Base-by-base conservation (phyloP, 106 monocot species). In the Alisma plantagoaquatica region DNA sequence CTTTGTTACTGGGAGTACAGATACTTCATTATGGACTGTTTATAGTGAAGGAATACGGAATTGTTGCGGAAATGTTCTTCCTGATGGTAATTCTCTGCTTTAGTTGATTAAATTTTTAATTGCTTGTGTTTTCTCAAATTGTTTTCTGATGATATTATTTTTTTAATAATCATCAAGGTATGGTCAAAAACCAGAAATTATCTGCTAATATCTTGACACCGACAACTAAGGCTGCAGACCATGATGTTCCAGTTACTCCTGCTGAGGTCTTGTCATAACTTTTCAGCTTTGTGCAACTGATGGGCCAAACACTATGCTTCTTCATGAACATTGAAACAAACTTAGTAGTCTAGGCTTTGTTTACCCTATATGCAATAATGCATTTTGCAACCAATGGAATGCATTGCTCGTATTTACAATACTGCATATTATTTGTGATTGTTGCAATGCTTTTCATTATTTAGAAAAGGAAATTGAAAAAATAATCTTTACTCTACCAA, bases 231-330 rank as follows among this genome's bases (percentile, higher is more conserved):
- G 64, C 76, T 59, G 46, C 47, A 27, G 73, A 90, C 67, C 89
- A 90, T 82, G 96, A 98, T 72, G 82, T 90, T 42, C 96, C 96
- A 25, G 90, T 98, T 26, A 82, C 96, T 66, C 85, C 96, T 63
- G 77, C 78, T 45, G 89, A 98, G 85, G 96, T 89, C 35, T 38
- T 6, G 9, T 38, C 14, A 38, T 38, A 14, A 38, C 14, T 38
- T 7, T 38, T 38, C 14, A 38, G 14, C 35, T n/a, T n/a, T n/a
- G n/a, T n/a, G n/a, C n/a, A n/a, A n/a, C n/a, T n/a, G n/a, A n/a
- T n/a, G n/a, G n/a, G n/a, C n/a, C n/a, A n/a, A n/a, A n/a, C n/a
- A n/a, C n/a, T n/a, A n/a, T n/a, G n/a, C n/a, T n/a, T n/a, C n/a
- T n/a, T n/a, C n/a, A n/a, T n/a, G n/a, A n/a, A n/a, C n/a, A n/a